Conservation (phyloP, 345 rosid genomes). For the Eucalyptus brandiana region DNA sequence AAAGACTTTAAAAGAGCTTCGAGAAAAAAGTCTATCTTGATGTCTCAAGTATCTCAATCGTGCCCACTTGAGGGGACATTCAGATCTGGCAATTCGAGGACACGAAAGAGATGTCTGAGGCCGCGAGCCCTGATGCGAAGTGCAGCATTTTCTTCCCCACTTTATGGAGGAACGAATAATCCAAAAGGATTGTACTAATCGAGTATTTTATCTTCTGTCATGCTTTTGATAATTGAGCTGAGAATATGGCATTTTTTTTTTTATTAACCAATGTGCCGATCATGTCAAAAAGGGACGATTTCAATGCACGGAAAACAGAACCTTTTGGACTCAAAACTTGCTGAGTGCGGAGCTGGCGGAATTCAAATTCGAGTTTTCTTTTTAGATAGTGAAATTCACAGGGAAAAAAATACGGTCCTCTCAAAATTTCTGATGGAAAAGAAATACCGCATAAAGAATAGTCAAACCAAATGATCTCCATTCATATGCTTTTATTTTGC, state of each 20-base stretch:
- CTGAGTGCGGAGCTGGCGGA: not conserved
- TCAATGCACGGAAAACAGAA: not conserved
- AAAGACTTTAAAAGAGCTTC: not conserved
- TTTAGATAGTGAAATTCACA: not conserved
- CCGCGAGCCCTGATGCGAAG: not conserved
- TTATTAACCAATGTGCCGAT: not conserved
- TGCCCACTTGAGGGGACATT: not conserved
- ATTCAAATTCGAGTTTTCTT: not conserved
- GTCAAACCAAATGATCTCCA: not conserved
- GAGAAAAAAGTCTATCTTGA: not conserved
- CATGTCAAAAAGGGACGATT: not conserved
- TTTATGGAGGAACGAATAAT: not conserved
- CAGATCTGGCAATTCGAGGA: not conserved
- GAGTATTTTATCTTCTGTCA: not conserved
- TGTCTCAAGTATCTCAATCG: not conserved
- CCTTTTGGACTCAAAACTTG: not conserved
- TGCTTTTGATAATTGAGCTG: not conserved
- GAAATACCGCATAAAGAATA: not conserved
- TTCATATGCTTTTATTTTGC: not conserved
- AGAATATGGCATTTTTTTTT: not conserved
- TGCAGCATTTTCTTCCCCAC: not conserved
- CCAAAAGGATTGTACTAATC: not conserved
- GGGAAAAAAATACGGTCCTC: not conserved
- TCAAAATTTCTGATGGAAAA: not conserved
- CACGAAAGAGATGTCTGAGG: not conserved